Percentiles rank a stretch among this genome's conserved stretches.
These are phyloP conservation scores for Globisporangium mamillatum DNA, from an alignment of 352 stramenopile genomes.

Conservation along the genomic window DNA sequence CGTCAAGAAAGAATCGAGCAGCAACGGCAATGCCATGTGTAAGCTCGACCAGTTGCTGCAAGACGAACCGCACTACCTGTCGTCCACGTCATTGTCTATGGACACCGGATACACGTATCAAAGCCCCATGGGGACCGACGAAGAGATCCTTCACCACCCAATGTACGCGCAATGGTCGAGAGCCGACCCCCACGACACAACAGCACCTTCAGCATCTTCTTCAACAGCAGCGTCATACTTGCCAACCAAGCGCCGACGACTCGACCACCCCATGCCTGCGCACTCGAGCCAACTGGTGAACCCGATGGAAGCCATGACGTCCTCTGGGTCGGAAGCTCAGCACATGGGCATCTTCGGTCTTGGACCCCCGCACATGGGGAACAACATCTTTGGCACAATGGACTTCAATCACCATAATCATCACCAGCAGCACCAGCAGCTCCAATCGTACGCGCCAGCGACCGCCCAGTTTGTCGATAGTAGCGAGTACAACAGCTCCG, in stretches of 20 bases:
- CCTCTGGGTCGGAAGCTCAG: constrained; percentile 1
- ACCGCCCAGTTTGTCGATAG: constrained; percentile 3
- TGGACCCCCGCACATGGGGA: not conserved
- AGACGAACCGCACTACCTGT: constrained; percentile 33
- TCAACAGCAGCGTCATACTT: constrained; percentile 11
- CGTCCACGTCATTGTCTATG: constrained; percentile 17
- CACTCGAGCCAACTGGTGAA: constrained; percentile 22
- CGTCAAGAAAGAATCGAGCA: constrained; percentile 8
- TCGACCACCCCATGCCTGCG: not conserved
- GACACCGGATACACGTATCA: constrained; percentile 41
- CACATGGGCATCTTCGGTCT: constrained; percentile 5
- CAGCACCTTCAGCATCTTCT: not conserved
- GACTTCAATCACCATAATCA: constrained; percentile 7
- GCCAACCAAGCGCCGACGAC: constrained; percentile 17
- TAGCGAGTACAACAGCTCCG: not conserved
- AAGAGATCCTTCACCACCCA: constrained; percentile 39
- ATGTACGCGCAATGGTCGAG: constrained; percentile 25
- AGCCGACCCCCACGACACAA: constrained; percentile 14
- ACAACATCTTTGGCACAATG: constrained; percentile 3
- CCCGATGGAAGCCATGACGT: constrained; percentile 30
- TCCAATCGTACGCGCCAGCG: constrained; percentile 5
- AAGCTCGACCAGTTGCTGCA: constrained; percentile 63
- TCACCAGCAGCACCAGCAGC: constrained; percentile 2
- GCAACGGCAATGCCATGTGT: constrained; percentile 12
- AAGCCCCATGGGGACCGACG: constrained; percentile 47